phyloP scores from a whole-genome alignment of 805 yeast species.

The Cyberlindnera suaveolens region DNA sequence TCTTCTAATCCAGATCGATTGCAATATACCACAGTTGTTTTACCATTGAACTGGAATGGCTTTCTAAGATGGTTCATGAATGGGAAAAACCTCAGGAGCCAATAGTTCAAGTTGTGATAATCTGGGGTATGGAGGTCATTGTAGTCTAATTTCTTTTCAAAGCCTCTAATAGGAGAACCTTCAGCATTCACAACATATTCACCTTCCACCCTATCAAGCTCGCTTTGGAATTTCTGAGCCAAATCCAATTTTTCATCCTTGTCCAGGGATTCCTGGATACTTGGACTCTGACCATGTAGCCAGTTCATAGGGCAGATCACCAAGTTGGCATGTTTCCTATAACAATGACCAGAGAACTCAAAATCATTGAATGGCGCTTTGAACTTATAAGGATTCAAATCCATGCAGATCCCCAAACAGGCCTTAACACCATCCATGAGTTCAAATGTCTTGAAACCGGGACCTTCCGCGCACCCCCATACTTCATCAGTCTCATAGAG shows the following conservation, averaged over 20 bases:
- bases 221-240: slow-evolving; percentile 6
- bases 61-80: slow-evolving; percentile 34
- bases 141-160: slow-evolving; percentile 19
- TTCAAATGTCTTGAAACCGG: slow-evolving; percentile 47
- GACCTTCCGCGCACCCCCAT: slow-evolving; percentile 74
- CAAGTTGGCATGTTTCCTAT: slow-evolving; percentile 41
- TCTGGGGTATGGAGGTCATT: slow-evolving; percentile 35
- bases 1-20: slow-evolving; percentile 80
- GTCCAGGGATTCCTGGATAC: slow-evolving; percentile 23
- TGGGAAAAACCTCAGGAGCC: slow-evolving; percentile 70
- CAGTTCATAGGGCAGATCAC: slow-evolving; percentile 84
- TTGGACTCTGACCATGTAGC: slow-evolving; percentile 50
- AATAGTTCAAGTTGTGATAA: slow-evolving; percentile 53
- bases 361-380: slow-evolving; percentile 68
- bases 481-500: slow-evolving; percentile 71
- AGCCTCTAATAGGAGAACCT: slow-evolving; percentile 3
- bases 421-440: slow-evolving; percentile 31
- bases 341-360: slow-evolving; percentile 61
- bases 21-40: slow-evolving; percentile 43
- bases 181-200: slow-evolving; percentile 11
- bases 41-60: slow-evolving; percentile 7
- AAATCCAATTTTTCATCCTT: slow-evolving; percentile 11
- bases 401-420: slow-evolving; percentile 90
- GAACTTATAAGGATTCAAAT: slow-evolving; percentile 80
- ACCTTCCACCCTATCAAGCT: slow-evolving; percentile 15